phyloP scores from a whole-genome alignment of 2,329 filamentous ascomycete species.

The Onygenales sp. region DNA sequence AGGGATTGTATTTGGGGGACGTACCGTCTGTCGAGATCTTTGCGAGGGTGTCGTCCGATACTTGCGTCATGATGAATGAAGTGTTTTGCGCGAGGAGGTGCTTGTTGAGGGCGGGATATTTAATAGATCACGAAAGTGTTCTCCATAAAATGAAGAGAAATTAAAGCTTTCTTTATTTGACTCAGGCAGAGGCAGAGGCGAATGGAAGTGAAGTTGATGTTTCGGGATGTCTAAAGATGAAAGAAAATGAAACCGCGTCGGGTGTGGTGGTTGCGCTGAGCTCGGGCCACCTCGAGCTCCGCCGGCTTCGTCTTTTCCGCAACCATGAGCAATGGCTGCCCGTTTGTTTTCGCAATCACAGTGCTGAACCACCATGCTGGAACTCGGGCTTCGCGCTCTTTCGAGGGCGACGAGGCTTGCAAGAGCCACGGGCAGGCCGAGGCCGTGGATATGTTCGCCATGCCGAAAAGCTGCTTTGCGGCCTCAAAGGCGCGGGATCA shows the following conservation, averaged over 20 bases:
- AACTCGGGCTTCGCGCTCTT: conserved; percentile 21
- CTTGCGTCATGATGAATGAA: conserved; percentile 20
- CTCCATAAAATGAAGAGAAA: too few relatives aligned
- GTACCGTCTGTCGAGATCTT: conserved; percentile 36
- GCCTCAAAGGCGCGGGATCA: conserved; percentile 14
- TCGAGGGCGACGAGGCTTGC: conserved; percentile 20
- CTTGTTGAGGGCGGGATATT: neutral
- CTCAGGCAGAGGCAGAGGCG: neutral
- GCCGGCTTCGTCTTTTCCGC: neutral
- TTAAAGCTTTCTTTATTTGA: too few relatives aligned
- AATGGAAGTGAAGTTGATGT: neutral
- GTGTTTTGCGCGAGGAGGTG: neutral
- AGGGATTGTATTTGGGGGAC: neutral
- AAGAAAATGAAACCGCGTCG: neutral
- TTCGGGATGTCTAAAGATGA: neutral
- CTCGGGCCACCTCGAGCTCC: conserved; percentile 3
- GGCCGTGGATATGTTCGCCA: conserved; percentile 21
- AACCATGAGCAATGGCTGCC: neutral
- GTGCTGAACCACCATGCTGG: conserved; percentile 19
- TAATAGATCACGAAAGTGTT: too few relatives aligned
- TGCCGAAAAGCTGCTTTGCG: conserved; percentile 17
- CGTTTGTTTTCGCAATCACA: too few relatives aligned
- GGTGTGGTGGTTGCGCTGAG: neutral
- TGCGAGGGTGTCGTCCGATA: conserved; percentile 26
- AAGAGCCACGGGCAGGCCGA: conserved; percentile 9